These are phyloP conservation scores for Populus nigra DNA, from an alignment of 345 rosid species.

Conservation along the genomic window DNA sequence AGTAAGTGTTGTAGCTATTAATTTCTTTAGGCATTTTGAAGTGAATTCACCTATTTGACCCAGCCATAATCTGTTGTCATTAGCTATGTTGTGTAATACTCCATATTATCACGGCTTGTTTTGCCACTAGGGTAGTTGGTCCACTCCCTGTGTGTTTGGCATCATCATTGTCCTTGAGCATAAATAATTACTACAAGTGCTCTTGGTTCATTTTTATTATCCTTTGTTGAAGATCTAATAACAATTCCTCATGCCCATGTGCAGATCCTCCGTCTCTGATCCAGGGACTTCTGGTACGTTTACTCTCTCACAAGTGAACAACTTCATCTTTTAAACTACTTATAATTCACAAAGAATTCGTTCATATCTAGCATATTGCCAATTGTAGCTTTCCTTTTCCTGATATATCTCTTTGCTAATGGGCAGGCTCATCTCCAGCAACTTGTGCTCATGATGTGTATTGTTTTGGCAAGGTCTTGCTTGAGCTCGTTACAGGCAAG, in stretches of 20 bases:
- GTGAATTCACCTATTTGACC: background rate
- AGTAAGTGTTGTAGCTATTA: constrained; percentile 51
- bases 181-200: background rate
- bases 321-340: background rate
- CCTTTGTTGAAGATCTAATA: background rate
- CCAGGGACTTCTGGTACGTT: constrained; percentile 65
- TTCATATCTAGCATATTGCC: background rate
- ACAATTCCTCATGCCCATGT: constrained; percentile 11
- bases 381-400: background rate
- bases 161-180: background rate
- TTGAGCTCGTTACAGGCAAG: constrained; percentile 92
- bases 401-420: constrained; percentile 19
- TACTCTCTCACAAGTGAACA: background rate
- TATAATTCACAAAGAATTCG: background rate
- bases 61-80: background rate
- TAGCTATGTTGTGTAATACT: background rate
- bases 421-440: constrained; percentile 52
- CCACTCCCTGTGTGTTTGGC: background rate
- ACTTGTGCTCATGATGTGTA: constrained; percentile 78
- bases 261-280: constrained; percentile 82
- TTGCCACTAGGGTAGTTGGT: background rate
- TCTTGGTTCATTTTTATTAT: background rate
- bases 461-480: constrained; percentile 95
- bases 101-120: background rate
- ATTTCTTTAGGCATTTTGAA: constrained; percentile 5